Evolutionary conservation across 257 asterid genomes (phyloP).

Genomic region (Craterostigma plantagineum): DNA sequence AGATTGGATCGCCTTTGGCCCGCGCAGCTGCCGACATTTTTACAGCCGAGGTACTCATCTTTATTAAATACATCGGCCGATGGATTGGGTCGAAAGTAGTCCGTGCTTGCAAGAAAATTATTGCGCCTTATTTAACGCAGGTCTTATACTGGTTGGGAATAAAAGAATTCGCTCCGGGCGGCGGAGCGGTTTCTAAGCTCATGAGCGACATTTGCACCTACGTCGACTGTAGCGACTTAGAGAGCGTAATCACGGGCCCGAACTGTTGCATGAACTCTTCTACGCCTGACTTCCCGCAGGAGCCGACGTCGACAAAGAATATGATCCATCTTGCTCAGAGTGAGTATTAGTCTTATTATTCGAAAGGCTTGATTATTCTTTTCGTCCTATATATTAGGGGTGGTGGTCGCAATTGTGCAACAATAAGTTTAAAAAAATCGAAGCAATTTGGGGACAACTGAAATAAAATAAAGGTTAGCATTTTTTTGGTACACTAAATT

Average conservation of each 20-base stretch:
- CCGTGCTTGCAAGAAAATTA: too few species aligned
- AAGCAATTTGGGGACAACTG: too few species aligned
- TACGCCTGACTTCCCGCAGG: constrained; percentile 15
- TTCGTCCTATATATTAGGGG: background rate
- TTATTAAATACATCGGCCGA: background rate
- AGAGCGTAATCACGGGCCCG: constrained; percentile 7
- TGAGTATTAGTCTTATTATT: constrained; percentile 7
- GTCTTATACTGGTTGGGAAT: background rate
- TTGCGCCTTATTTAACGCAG: background rate
- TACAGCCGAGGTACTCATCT: constrained; percentile 13
- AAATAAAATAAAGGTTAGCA: too few species aligned
- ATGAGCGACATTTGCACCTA: too few species aligned
- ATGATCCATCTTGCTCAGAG: constrained; percentile 30
- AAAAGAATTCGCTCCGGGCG: background rate
- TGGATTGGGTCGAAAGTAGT: too few species aligned
- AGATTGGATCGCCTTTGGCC: constrained; percentile 16
- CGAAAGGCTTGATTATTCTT: background rate
- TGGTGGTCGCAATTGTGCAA: background rate
- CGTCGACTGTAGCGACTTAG: background rate
- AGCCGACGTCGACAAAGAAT: constrained; percentile 31
- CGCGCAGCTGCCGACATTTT: constrained; percentile 12
- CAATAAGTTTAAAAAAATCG: too few species aligned
- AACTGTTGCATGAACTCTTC: constrained; percentile 23
- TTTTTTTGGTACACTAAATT: too few species aligned
- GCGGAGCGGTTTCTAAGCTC: too few species aligned